A percentile compares a stretch with the other conserved stretches of the same genome.
Evolutionary conservation across 2,329 filamentous ascomycete genomes (phyloP).

Genomic region (Diaporthe destruens): DNA sequence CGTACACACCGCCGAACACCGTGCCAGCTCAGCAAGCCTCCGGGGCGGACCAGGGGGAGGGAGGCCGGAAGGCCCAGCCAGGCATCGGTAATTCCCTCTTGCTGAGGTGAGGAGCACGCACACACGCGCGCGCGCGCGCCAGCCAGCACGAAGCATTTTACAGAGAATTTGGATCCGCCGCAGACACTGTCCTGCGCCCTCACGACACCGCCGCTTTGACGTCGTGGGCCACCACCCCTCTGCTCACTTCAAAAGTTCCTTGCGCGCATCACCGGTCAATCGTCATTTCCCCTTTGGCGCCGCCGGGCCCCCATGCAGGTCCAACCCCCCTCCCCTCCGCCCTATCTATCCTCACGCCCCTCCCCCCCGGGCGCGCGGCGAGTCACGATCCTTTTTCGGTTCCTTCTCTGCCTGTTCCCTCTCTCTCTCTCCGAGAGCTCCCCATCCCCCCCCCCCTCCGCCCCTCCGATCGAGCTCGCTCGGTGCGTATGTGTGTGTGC

Average conservation of each 20-base stretch:
- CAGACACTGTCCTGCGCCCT: conserved; percentile 12
- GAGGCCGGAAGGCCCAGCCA: too few species aligned
- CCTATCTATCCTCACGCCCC: conserved; percentile 19
- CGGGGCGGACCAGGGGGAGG: conserved; percentile 9
- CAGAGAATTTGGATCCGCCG: neutral
- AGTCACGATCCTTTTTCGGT: conserved; percentile 22
- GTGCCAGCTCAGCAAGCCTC: conserved; percentile 27
- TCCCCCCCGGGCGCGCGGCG: neutral
- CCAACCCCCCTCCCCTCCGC: neutral
- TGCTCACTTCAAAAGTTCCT: conserved; percentile 31
- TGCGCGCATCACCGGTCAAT: conserved; percentile 29
- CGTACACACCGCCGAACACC: conserved; percentile 30
- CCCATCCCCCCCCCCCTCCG: too few species aligned
- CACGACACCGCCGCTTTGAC: conserved; percentile 32
- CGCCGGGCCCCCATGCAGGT: neutral
- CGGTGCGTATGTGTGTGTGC: neutral
- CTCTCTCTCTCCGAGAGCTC: neutral
- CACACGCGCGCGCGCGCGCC: neutral
- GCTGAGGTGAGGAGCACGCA: neutral
- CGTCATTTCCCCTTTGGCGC: conserved; percentile 19
- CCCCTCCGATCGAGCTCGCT: neutral
- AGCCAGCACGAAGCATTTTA: neutral
- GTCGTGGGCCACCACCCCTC: conserved; percentile 22
- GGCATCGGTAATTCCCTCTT: conserved; percentile 7
- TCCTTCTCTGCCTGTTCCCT: neutral